phyloP scores from a whole-genome alignment of 2,329 filamentous ascomycete genomes.

The Dactylellina drechsleri region DNA sequence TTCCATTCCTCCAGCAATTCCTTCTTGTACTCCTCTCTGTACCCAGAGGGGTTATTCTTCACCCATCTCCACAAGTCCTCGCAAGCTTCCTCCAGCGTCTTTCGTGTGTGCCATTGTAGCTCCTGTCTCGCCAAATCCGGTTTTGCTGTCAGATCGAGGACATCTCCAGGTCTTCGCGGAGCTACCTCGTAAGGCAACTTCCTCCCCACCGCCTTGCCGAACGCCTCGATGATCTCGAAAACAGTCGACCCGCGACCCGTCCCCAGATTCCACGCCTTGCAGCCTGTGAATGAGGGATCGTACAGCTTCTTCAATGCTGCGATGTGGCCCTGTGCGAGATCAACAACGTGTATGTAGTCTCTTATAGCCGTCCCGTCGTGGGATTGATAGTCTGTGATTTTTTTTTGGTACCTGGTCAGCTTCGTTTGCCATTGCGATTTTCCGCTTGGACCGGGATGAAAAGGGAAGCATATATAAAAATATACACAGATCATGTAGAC shows the following conservation, averaged over 20 bases:
- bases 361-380: constrained; percentile 92
- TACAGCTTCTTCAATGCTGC: constrained; percentile 89
- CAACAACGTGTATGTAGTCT: constrained; percentile 97
- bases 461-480: not conserved
- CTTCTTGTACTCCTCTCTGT: constrained; percentile 86
- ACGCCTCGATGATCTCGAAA: constrained; percentile 96
- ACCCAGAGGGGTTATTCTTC: constrained; percentile 95
- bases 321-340: constrained; percentile 85
- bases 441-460: constrained; percentile 6
- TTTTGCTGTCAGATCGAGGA: constrained; percentile 93
- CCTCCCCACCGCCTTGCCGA: constrained; percentile 84
- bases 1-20: constrained; percentile 75
- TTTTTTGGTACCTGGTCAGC: constrained; percentile 5
- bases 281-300: constrained; percentile 75
- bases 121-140: constrained; percentile 86
- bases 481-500: no score
- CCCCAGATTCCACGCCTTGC: constrained; percentile 95
- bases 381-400: constrained; percentile 80
- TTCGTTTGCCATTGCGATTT: constrained; percentile 8
- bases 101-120: constrained; percentile 89
- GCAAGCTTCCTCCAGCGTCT: constrained; percentile 91
- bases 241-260: constrained; percentile 95
- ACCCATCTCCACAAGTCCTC: constrained; percentile 97
- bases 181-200: constrained; percentile 88
- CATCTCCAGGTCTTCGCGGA: constrained; percentile 83